phyloP scores from a whole-genome alignment of 768 basidiomycete genomes.

The Lactarius pseudohatsudake region DNA sequence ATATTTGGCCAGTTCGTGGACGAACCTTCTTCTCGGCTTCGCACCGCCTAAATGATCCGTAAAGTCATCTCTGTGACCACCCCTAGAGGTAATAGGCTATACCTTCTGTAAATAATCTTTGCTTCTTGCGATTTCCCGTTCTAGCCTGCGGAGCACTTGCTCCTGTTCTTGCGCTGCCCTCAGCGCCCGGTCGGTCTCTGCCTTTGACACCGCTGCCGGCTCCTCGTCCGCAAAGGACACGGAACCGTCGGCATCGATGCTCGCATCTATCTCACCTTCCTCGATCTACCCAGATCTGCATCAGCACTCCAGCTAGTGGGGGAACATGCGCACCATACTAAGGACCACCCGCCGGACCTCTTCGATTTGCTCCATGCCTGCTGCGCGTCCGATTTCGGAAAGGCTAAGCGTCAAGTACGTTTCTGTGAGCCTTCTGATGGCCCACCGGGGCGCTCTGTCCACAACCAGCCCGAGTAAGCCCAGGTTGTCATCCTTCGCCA shows the following conservation, averaged over 20 bases:
- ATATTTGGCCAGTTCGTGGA: conserved; percentile 20
- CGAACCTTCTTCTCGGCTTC: conserved; percentile 26
- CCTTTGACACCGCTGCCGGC: conserved; percentile 54
- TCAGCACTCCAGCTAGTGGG: not conserved
- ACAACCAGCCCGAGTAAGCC: conserved; percentile 70
- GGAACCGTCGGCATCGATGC: conserved; percentile 63
- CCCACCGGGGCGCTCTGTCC: conserved; percentile 71
- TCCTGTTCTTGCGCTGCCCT: conserved; percentile 56
- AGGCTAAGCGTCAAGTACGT: conserved; percentile 81
- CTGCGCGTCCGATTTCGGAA: conserved; percentile 61
- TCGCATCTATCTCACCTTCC: conserved; percentile 64
- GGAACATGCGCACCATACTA: conserved; percentile 59
- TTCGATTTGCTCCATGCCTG: conserved; percentile 51
- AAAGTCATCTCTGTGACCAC: not conserved
- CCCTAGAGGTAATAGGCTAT: conserved; percentile 29
- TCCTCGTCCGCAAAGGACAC: conserved; percentile 72
- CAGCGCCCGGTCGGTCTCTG: conserved; percentile 61
- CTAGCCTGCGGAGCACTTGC: conserved; percentile 47
- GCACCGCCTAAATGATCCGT: conserved; percentile 21
- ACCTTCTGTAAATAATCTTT: conserved; percentile 78
- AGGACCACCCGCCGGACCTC: conserved; percentile 60
- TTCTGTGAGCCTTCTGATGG: conserved; percentile 73
- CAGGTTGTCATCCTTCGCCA: conserved; percentile 61
- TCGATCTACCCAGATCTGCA: conserved; percentile 55
- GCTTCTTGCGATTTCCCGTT: conserved; percentile 58